Conservation (phyloP, 1,284 basidiomycete species). For the Leccinum glutinopallens region DNA sequence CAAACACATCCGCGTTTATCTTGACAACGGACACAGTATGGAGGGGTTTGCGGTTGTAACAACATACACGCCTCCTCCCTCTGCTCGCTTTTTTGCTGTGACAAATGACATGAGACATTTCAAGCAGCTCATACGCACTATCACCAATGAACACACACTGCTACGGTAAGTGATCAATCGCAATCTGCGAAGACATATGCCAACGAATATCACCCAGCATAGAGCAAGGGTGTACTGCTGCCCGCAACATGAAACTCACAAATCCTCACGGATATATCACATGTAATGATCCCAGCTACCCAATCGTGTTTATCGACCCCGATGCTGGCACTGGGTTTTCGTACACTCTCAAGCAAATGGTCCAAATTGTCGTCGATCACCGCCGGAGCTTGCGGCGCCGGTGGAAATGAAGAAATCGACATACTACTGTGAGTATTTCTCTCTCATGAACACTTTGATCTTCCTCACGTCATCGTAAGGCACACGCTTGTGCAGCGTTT, state of each 20-base stretch:
- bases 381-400: background rate
- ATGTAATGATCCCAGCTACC: background rate
- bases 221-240: background rate
- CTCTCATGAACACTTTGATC: background rate
- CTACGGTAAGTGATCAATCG: background rate
- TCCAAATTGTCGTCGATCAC: background rate
- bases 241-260: background rate
- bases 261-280: background rate
- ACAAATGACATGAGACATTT: background rate
- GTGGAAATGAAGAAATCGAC: background rate
- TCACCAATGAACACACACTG: background rate
- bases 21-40: background rate
- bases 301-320: background rate
- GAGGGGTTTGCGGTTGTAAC: background rate
- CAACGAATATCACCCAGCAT: background rate
- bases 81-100: background rate
- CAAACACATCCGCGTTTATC: background rate
- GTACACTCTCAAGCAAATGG: background rate
- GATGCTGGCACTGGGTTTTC: background rate
- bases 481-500: background rate
- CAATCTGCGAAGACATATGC: background rate
- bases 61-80: background rate
- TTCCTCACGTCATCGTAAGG: background rate
- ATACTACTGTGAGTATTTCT: background rate
- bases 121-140: background rate